Conservation (phyloP, 1,284 basidiomycete genomes). For the Somion occarium region DNA sequence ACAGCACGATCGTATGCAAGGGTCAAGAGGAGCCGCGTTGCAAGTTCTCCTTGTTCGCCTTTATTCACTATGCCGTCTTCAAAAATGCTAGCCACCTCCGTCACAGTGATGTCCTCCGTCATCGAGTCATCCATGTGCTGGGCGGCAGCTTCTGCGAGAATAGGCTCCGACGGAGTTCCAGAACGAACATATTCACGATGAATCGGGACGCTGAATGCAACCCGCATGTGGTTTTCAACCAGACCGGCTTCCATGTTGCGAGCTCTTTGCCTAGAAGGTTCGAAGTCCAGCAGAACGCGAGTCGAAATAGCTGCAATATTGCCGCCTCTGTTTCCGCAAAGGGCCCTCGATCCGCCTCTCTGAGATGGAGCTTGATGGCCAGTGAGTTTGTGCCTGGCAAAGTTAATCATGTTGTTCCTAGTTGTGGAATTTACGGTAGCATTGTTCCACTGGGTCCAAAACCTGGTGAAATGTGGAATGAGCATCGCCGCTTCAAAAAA, state of each 20-base stretch:
- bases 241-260: slow-evolving; percentile 5
- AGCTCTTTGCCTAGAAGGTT: slow-evolving; percentile 1
- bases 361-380: no score
- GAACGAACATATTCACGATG: slow-evolving; percentile 9
- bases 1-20: slow-evolving; percentile 9
- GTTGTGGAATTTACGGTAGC: no score
- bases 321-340: no score
- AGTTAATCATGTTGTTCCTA: no score
- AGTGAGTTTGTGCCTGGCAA: no score
- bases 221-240: slow-evolving; percentile 8
- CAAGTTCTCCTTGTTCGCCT: slow-evolving; percentile 10
- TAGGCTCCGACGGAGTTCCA: slow-evolving; percentile 13
- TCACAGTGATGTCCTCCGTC: slow-evolving; percentile 4
- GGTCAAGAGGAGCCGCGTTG: slow-evolving; percentile 4
- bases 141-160: slow-evolving; percentile 7
- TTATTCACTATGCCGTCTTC: slow-evolving; percentile 2
- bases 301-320: no score
- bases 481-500: no score
- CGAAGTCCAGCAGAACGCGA: no score
- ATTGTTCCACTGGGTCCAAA: no score
- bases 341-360: no score
- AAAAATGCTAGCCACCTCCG: background rate
- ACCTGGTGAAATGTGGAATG: no score
- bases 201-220: slow-evolving; percentile 4
- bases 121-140: background rate